A percentile compares a stretch with the other conserved stretches of the same genome.
Conservation (phyloP, 306 rosid species). For the Bauhinia variegata region DNA sequence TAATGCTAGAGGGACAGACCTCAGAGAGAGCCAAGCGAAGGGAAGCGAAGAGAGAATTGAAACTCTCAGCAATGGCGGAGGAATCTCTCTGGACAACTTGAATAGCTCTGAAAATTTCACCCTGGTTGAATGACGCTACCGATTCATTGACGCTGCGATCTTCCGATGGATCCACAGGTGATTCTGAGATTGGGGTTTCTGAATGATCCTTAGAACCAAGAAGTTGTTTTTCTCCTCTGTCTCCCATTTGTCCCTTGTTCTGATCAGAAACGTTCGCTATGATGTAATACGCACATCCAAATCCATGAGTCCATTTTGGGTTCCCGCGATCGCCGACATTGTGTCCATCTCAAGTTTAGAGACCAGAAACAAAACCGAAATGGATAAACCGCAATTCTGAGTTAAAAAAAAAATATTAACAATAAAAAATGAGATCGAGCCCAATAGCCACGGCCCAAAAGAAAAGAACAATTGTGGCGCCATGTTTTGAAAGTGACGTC, state of each 20-base stretch:
- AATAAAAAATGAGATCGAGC: no score
- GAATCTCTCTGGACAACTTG: constrained; percentile 82
- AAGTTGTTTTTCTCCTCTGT: constrained; percentile 16
- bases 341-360: background rate
- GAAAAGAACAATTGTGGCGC: no score
- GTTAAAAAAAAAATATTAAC: no score
- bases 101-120: constrained; percentile 61
- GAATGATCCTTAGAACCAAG: constrained; percentile 24
- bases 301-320: background rate
- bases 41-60: constrained; percentile 75
- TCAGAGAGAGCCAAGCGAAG: constrained; percentile 76
- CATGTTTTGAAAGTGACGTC: no score
- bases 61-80: constrained; percentile 73
- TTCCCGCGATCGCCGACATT: background rate
- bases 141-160: constrained; percentile 14
- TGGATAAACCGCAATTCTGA: background rate
- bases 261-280: background rate
- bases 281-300: background rate
- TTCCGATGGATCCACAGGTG: constrained; percentile 19
- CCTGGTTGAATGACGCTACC: constrained; percentile 24
- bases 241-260: constrained; percentile 25
- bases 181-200: constrained; percentile 43
- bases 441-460: no score
- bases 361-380: background rate
- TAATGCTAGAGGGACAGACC: constrained; percentile 30